Evolutionary conservation across 1,284 basidiomycete genomes (phyloP).

Genomic region (Sanghuangporus weigelae): DNA sequence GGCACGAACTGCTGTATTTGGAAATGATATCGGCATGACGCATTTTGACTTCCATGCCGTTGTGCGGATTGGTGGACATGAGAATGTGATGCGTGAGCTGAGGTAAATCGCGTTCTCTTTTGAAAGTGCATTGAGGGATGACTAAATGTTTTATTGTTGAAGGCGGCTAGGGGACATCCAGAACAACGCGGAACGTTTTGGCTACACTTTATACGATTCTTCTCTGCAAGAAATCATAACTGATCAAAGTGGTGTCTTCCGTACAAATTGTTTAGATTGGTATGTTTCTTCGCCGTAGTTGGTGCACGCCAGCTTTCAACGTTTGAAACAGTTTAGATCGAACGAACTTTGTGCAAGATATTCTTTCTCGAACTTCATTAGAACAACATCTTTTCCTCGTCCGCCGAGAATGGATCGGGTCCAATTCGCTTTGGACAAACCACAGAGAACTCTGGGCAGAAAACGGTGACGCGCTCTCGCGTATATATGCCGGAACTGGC

Average conservation of each 20-base stretch:
- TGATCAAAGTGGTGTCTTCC: slow-evolving; percentile 85
- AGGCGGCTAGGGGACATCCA: slow-evolving; percentile 58
- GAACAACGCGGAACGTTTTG: slow-evolving; percentile 74
- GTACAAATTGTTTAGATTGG: slow-evolving; percentile 97
- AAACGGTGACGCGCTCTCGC: slow-evolving; percentile 85
- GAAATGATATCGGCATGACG: slow-evolving; percentile 66
- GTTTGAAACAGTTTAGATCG: slow-evolving; percentile 71
- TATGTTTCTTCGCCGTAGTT: slow-evolving; percentile 30
- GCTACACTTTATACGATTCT: slow-evolving; percentile 78
- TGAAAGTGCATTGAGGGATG: slow-evolving; percentile 7
- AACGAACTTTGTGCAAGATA: slow-evolving; percentile 97
- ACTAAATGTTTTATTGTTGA: slow-evolving; percentile 5
- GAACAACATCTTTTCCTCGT: slow-evolving; percentile 70
- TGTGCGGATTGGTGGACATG: slow-evolving; percentile 83
- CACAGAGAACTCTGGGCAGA: slow-evolving; percentile 97
- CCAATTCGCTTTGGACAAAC: slow-evolving; percentile 71
- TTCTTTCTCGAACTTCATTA: slow-evolving; percentile 74
- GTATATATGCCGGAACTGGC: slow-evolving; percentile 96
- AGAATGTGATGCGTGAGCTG: slow-evolving; percentile 76
- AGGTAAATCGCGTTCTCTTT: slow-evolving; percentile 36
- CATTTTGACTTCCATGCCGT: slow-evolving; percentile 94
- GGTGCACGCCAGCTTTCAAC: slow-evolving; percentile 12
- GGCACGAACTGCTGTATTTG: slow-evolving; percentile 46
- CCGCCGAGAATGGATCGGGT: slow-evolving; percentile 69
- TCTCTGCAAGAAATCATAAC: slow-evolving; percentile 65